These are phyloP conservation scores for Saksenaea oblongispora DNA, from an alignment of 371 early-diverging fungal genomes.

Conservation along the genomic window DNA sequence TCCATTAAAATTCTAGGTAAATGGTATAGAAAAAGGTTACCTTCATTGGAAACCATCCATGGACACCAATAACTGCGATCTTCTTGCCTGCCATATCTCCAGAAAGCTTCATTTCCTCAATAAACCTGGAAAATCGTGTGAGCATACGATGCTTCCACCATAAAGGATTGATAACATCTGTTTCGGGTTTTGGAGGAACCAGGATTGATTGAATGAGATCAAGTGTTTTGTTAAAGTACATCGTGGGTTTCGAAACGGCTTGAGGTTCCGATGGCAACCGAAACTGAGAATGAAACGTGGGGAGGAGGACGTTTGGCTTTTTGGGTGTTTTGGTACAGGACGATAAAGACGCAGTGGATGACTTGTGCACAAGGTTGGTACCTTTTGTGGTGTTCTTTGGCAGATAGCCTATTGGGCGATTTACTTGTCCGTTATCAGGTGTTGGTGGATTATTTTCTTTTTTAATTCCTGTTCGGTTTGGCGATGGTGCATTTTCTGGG, in stretches of 20 bases:
- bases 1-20: background rate
- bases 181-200: background rate
- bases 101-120: slow-evolving; percentile 32
- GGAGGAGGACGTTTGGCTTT: slow-evolving; percentile 13
- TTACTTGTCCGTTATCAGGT: background rate
- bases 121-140: slow-evolving; percentile 27
- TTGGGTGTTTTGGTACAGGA: background rate
- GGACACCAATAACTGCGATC: slow-evolving; percentile 77
- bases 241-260: background rate
- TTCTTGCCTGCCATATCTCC: slow-evolving; percentile 30
- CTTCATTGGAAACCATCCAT: slow-evolving; percentile 91
- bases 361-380: background rate
- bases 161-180: background rate
- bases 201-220: background rate
- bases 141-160: slow-evolving; percentile 19
- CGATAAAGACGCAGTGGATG: background rate
- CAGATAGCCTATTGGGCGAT: background rate
- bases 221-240: background rate
- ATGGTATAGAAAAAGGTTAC: slow-evolving; percentile 15
- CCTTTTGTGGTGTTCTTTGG: background rate
- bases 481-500: slow-evolving; percentile 2
- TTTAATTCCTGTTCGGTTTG: background rate
- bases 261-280: background rate
- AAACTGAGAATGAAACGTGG: slow-evolving; percentile 15
- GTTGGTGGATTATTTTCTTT: background rate